Evolutionary conservation across 305 asterid species (phyloP).

Genomic region (Rubia peregrina): DNA sequence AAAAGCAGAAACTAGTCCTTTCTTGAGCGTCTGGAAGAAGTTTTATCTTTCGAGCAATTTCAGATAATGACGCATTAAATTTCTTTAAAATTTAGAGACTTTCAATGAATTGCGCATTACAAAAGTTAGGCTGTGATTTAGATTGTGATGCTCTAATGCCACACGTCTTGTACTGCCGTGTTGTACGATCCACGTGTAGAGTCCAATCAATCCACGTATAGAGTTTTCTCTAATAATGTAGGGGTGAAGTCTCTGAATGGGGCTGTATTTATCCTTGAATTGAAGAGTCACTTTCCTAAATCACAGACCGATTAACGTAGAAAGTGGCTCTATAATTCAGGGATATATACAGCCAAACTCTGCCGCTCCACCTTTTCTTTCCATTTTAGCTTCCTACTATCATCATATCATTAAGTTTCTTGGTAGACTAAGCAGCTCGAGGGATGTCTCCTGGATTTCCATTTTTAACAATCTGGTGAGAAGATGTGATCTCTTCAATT

Average conservation of each 20-base stretch:
- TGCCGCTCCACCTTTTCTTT: not conserved
- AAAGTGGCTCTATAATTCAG: not conserved
- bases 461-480: not conserved
- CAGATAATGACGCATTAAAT: not conserved
- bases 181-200: not conserved
- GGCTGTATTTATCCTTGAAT: not conserved
- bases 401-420: not conserved
- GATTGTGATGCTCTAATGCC: not conserved
- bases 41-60: not conserved
- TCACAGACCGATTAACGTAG: not conserved
- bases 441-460: not conserved
- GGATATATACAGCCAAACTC: not conserved
- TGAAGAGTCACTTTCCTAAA: not conserved
- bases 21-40: conserved; percentile 1
- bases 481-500: not conserved
- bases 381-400: not conserved
- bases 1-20: not conserved
- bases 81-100: not conserved
- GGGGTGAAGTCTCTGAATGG: not conserved
- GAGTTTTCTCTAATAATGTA: not conserved
- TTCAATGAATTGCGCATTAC: not conserved
- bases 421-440: not conserved
- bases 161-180: not conserved
- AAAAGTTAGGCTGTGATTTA: not conserved
- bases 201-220: not conserved